Conservation (phyloP, 495 filamentous ascomycete genomes). For the Talaromyces stipitatus region DNA sequence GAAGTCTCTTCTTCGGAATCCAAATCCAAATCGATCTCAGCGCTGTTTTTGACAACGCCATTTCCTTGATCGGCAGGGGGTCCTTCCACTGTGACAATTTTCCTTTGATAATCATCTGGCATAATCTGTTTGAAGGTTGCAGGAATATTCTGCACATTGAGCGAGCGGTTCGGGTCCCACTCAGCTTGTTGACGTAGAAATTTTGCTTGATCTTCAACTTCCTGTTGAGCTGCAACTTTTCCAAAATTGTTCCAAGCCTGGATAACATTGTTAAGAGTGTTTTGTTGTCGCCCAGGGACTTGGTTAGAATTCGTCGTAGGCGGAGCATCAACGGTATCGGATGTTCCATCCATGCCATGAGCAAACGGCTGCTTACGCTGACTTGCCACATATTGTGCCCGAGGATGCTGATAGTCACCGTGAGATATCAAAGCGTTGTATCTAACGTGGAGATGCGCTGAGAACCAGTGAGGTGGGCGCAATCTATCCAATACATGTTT, state of each 20-base stretch:
- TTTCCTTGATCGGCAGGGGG: not conserved
- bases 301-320: not conserved
- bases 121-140: slow-evolving; percentile 20
- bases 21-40: slow-evolving; percentile 48
- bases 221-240: slow-evolving; percentile 17
- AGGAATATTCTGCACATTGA: not conserved
- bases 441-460: slow-evolving; percentile 85
- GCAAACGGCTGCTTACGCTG: not conserved
- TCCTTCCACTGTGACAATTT: slow-evolving; percentile 9
- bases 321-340: not conserved
- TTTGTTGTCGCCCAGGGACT: not conserved
- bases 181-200: not conserved
- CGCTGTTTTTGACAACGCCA: slow-evolving; percentile 28
- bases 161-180: not conserved
- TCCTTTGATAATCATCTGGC: slow-evolving; percentile 15
- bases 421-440: slow-evolving; percentile 69
- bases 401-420: slow-evolving; percentile 21
- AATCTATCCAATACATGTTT: slow-evolving; percentile 70
- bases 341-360: not conserved
- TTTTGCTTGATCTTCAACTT: slow-evolving; percentile 16
- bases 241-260: slow-evolving; percentile 32
- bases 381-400: not conserved
- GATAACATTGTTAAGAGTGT: not conserved
- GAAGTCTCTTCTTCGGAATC: slow-evolving; percentile 36
- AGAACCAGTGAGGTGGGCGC: slow-evolving; percentile 84